Conservation (phyloP, 495 filamentous ascomycete species). For the Penicillium alfredii region DNA sequence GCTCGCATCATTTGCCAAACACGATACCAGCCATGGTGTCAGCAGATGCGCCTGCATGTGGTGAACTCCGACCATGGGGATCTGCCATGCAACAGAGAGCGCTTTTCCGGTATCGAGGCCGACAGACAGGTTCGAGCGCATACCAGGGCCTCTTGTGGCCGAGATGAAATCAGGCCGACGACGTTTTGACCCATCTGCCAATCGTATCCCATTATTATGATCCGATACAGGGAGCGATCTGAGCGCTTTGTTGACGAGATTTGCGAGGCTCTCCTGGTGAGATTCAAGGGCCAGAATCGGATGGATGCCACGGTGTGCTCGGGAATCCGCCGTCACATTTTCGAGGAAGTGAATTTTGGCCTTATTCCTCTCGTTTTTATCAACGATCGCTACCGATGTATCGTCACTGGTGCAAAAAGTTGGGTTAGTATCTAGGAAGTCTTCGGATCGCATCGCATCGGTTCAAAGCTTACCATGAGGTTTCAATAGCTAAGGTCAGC, state of each 20-base stretch:
- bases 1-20: conserved; percentile 33
- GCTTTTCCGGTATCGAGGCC: conserved; percentile 86
- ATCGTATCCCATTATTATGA: conserved; percentile 8
- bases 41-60: conserved; percentile 97
- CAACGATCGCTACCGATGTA: conserved; percentile 81
- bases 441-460: too few relatives aligned
- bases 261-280: conserved; percentile 62
- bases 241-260: conserved; percentile 60
- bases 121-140: conserved; percentile 64
- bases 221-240: conserved; percentile 41
- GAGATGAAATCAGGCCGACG: conserved; percentile 71
- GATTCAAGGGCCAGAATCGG: conserved; percentile 66
- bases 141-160: conserved; percentile 86
- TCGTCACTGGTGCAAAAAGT: conserved; percentile 61
- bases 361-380: conserved; percentile 41
- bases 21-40: conserved; percentile 73
- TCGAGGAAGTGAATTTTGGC: conserved; percentile 69
- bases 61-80: conserved; percentile 78
- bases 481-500: conserved; percentile 84
- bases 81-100: conserved; percentile 72
- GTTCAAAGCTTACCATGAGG: conserved; percentile 63
- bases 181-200: conserved; percentile 26
- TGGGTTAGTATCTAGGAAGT: conserved; percentile 8
- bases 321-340: conserved; percentile 74
- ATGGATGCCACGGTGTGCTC: conserved; percentile 66